Evolutionary conservation across 176 grass and related monocot genomes (phyloP), one percentile per base, ranked within the genome.

Genomic region (Cenchrus americanus): DNA sequence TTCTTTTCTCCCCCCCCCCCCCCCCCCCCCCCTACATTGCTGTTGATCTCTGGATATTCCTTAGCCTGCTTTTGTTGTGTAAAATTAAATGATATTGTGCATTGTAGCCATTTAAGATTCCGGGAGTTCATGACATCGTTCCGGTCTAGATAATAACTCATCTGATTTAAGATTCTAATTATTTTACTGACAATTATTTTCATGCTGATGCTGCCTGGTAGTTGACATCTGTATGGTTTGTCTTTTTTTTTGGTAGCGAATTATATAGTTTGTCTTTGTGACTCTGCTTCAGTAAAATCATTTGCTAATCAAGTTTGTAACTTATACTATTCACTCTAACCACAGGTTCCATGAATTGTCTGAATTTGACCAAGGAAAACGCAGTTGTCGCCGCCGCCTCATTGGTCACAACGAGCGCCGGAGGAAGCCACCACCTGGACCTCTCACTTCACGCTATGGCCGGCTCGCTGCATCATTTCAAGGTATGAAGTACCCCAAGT

Each of bases 331-430:
- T 82, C 24, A 26, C 6, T 7, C 32, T 49, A 17, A 74, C 67
- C 46, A 46, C 84, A 97, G 94, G 86, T 97, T 97, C 80, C 94
- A 97, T 51, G 86, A 97, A 88, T 69, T 97, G 58, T 64, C 86
- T 71, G 88, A 97, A 84, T 97, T 97, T 89, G 94, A 97, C 77
- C 94, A 94, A 78, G 94, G 83, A 22, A 97, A 97, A 72, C 90
- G 90, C 22, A 97, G 94, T 49, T 97, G 94, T 76, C 94, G 94
- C 42, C 80, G 84, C 19, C 92, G 94, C 50, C 92, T 97, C 0
- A 88, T 88, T 3, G 94, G 92, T 23, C 92, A 94, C 85, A 97
- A 97, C 5, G 90, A 94, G 80, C 94, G 92, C 18, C 84, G 90
- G 64, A 92, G 92, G 80, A 92, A 83, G 76, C 92, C 87, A 5